A percentile compares a stretch with the other conserved stretches of the same genome.
Evolutionary conservation across 108 stramenopile species (phyloP).

Genomic region (Epithemia pelagica): DNA sequence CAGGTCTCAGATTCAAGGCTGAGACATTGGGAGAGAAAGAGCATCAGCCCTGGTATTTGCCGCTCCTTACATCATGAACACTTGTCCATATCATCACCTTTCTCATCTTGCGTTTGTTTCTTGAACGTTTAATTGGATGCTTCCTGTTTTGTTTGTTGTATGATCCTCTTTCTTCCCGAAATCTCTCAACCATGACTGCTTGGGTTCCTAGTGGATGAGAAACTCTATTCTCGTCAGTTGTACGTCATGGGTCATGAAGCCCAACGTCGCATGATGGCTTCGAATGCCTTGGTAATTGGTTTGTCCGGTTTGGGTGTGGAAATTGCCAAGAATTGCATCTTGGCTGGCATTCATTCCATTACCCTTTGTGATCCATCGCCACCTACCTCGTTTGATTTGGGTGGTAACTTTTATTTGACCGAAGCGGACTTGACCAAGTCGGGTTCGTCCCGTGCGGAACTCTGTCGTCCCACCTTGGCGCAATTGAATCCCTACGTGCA

Average conservation of each 20-base stretch:
- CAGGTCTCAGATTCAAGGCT: too few species aligned
- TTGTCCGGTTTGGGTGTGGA: conserved; percentile 89
- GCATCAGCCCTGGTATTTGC: too few species aligned
- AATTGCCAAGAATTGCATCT: conserved; percentile 92
- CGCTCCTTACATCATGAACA: too few species aligned
- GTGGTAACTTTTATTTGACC: conserved; percentile 80
- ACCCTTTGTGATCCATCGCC: conserved; percentile 62
- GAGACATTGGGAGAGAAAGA: too few species aligned
- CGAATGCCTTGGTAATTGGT: conserved; percentile 85
- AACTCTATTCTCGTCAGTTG: conserved; percentile 96
- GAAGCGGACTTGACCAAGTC: conserved; percentile 20
- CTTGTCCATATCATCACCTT: too few species aligned
- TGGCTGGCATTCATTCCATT: conserved; percentile 82
- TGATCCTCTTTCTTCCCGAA: not conserved
- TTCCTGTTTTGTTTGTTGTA: not conserved
- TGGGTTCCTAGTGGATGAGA: conserved; percentile 98
- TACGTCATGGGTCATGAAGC: conserved; percentile 99
- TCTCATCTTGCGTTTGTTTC: not conserved
- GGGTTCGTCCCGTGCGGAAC: conserved; percentile 42
- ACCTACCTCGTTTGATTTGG: conserved; percentile 66
- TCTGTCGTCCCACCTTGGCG: conserved; percentile 52
- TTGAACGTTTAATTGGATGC: not conserved
- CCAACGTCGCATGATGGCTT: conserved; percentile 93
- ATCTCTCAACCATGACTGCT: too few species aligned
- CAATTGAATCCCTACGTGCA: conserved; percentile 84